Evolutionary conservation across 2,329 filamentous ascomycete species (phyloP).

Genomic region (Xylariaceae sp.): DNA sequence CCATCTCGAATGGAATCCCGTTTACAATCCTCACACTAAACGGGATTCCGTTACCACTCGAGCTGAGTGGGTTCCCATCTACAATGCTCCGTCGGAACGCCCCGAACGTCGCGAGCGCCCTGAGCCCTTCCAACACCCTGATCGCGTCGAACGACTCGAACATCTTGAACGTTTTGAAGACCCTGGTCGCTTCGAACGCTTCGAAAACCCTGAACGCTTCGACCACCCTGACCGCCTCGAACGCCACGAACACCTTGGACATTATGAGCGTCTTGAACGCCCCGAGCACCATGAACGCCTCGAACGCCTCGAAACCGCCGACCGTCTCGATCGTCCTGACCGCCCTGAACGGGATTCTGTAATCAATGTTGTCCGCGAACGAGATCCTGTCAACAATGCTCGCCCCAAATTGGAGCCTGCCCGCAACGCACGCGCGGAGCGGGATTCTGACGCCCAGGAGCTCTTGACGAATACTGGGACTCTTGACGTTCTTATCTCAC

Average conservation of each 20-base stretch:
- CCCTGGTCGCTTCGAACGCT: no score
- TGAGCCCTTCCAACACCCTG: no score
- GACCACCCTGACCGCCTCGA: no score
- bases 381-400: not conserved
- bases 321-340: no score
- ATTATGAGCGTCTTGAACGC: no score
- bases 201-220: no score
- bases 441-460: not conserved
- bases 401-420: not conserved
- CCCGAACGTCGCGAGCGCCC: not conserved
- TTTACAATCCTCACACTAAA: not conserved
- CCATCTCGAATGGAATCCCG: not conserved
- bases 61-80: not conserved
- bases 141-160: no score
- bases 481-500: not conserved
- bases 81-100: not conserved
- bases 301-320: no score
- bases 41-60: not conserved
- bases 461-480: slow-evolving; percentile 5
- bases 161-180: no score
- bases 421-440: not conserved
- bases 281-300: no score
- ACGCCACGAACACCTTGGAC: no score
- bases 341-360: not conserved
- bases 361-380: not conserved